Conservation (phyloP, 768 basidiomycete genomes). For the Hortiboletus flavorubellus region DNA sequence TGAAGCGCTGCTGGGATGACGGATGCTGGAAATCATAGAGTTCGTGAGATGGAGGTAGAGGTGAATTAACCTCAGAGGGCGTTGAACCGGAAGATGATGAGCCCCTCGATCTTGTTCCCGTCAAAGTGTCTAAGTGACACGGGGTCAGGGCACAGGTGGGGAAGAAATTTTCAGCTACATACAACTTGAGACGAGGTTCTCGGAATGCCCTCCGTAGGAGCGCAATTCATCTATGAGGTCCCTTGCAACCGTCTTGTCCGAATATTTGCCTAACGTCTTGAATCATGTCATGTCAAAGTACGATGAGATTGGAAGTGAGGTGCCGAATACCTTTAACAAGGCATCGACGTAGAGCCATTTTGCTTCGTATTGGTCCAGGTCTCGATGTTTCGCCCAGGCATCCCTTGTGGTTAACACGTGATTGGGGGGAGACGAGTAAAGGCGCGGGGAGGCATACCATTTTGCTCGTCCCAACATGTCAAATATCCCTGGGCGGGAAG, state of each 20-base stretch:
- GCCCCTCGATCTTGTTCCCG: slow-evolving; percentile 42
- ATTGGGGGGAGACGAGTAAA: slow-evolving; percentile 7
- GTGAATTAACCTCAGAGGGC: slow-evolving; percentile 40
- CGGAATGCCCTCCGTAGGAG: slow-evolving; percentile 67
- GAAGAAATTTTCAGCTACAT: slow-evolving; percentile 13
- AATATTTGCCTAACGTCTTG: slow-evolving; percentile 77
- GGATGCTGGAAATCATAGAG: slow-evolving; percentile 13
- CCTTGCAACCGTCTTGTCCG: slow-evolving; percentile 75
- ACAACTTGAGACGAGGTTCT: slow-evolving; percentile 68
- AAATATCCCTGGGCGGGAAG: slow-evolving; percentile 78
- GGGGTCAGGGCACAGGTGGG: not conserved
- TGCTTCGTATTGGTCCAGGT: slow-evolving; percentile 73
- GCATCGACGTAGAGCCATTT: slow-evolving; percentile 90
- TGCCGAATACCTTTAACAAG: slow-evolving; percentile 62
- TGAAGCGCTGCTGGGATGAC: slow-evolving; percentile 12
- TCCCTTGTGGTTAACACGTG: slow-evolving; percentile 56
- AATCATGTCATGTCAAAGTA: not conserved
- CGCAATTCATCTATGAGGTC: slow-evolving; percentile 76
- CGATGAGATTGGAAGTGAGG: not conserved
- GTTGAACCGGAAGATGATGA: slow-evolving; percentile 69
- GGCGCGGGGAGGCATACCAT: slow-evolving; percentile 52
- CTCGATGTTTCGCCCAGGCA: slow-evolving; percentile 92
- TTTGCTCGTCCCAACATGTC: slow-evolving; percentile 93
- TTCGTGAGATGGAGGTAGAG: slow-evolving; percentile 18
- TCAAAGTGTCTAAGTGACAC: slow-evolving; percentile 32